Percentiles rank a stretch among this genome's conserved stretches.
phyloP scores from a whole-genome alignment of 2,329 filamentous ascomycete genomes.

The Endocalyx cinctus region DNA sequence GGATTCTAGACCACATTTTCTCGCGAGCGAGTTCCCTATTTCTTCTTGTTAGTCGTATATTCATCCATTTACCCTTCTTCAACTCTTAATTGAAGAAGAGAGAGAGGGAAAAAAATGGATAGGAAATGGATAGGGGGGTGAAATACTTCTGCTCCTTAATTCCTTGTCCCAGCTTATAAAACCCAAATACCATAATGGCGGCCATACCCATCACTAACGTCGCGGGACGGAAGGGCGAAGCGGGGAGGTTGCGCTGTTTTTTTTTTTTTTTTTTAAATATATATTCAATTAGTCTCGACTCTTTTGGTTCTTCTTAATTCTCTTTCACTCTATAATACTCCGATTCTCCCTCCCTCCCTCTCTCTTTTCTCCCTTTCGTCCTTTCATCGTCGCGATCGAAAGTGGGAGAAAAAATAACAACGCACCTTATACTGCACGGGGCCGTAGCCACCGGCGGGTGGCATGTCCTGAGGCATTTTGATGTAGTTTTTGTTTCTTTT shows the following conservation, averaged over 20 bases:
- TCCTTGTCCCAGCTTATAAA: conserved; percentile 78
- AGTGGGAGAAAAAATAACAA: conserved; percentile 11
- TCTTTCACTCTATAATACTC: conserved; percentile 1
- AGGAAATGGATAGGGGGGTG: not conserved
- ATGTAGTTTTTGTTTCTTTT: conserved; percentile 10
- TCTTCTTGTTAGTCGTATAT: not conserved
- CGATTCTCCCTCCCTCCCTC: too few species aligned
- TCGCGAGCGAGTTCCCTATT: conserved; percentile 85
- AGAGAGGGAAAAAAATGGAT: not conserved
- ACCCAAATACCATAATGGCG: conserved; percentile 80
- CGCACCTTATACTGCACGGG: conserved; percentile 94
- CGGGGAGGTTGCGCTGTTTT: conserved; percentile 79
- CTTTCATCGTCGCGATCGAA: not conserved
- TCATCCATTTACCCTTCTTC: conserved; percentile 3
- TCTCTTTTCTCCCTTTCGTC: not conserved
- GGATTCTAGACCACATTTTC: conserved; percentile 97
- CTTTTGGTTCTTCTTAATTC: not conserved
- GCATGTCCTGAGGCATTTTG: conserved; percentile 96
- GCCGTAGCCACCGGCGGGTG: conserved; percentile 88
- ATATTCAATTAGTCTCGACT: conserved; percentile 1
- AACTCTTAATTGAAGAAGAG: conserved; percentile 1
- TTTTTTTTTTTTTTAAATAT: not conserved
- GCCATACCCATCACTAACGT: conserved; percentile 73
- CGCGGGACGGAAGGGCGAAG: conserved; percentile 81
- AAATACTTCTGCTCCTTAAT: conserved; percentile 84